These are phyloP conservation scores for Trichocladium uniseriatum DNA, from an alignment of 495 filamentous ascomycete species.

Conservation along the genomic window DNA sequence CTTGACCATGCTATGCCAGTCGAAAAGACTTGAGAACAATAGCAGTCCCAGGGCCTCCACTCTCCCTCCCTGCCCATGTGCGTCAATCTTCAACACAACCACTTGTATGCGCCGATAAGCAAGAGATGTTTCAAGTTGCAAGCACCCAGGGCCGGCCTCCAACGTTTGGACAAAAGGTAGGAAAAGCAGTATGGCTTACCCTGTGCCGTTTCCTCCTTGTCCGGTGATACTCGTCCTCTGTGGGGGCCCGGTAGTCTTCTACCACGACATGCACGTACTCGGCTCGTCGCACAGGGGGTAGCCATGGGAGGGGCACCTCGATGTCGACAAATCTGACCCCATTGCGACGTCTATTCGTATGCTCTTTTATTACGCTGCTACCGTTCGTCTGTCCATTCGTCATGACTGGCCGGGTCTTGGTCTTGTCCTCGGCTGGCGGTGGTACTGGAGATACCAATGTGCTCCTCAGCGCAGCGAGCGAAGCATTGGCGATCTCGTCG, in stretches of 20 bases:
- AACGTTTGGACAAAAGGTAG: too few species aligned
- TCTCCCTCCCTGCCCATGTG: too few species aligned
- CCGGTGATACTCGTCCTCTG: not conserved
- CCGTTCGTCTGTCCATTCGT: not conserved
- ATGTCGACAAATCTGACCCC: conserved; percentile 11
- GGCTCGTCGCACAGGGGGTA: conserved; percentile 8
- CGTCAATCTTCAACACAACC: not conserved
- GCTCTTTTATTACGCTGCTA: not conserved
- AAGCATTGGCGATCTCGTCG: conserved; percentile 7
- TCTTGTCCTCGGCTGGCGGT: not conserved
- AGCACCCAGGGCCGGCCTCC: too few species aligned
- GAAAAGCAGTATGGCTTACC: conserved; percentile 21
- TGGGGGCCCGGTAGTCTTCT: conserved; percentile 3
- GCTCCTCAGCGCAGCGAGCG: not conserved
- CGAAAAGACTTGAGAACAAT: too few species aligned
- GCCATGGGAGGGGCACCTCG: conserved; percentile 18
- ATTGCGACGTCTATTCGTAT: not conserved
- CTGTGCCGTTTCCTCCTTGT: conserved; percentile 4
- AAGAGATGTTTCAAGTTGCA: too few species aligned
- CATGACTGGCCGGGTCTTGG: not conserved
- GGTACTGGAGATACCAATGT: not conserved
- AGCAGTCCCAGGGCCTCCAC: too few species aligned
- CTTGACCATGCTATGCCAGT: too few species aligned
- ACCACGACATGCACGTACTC: conserved; percentile 13
- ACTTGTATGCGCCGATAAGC: too few species aligned